phyloP scores from a whole-genome alignment of 805 yeast species.

The Candida takata region DNA sequence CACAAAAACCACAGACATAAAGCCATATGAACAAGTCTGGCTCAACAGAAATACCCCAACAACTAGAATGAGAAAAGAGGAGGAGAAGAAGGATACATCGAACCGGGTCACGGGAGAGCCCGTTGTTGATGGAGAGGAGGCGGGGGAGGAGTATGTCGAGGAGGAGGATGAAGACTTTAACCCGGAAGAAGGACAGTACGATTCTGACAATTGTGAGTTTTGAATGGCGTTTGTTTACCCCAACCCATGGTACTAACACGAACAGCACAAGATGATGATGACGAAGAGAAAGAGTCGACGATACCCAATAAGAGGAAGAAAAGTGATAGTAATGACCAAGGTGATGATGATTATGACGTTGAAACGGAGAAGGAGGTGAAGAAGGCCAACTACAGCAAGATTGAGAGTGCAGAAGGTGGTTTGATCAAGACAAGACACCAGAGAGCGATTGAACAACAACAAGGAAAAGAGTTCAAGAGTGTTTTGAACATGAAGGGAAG shows the following conservation, averaged over 20 bases:
- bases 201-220: conserved; percentile 32
- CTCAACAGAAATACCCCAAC: conserved; percentile 1
- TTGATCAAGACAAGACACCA: conserved; percentile 66
- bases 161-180: conserved; percentile 51
- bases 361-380: conserved; percentile 28
- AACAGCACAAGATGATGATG: conserved; percentile 12
- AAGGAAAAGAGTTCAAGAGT: conserved; percentile 18
- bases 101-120: too few species aligned
- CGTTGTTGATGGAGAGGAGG: too few species aligned
- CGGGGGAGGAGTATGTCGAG: conserved; percentile 42
- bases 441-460: conserved; percentile 36
- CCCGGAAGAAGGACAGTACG: conserved; percentile 47
- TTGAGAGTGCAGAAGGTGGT: conserved; percentile 55
- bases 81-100: conserved; percentile 10
- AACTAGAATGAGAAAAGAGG: conserved; percentile 1
- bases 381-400: conserved; percentile 36
- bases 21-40: background rate
- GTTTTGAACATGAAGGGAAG: conserved; percentile 11
- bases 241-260: background rate
- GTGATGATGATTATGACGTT: conserved; percentile 29
- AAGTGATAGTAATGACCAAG: conserved; percentile 22
- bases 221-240: too few species aligned
- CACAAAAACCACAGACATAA: background rate
- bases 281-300: conserved; percentile 17
- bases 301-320: too few species aligned